phyloP scores from a whole-genome alignment of 2,329 filamentous ascomycete genomes.

The Helotiales sp. region DNA sequence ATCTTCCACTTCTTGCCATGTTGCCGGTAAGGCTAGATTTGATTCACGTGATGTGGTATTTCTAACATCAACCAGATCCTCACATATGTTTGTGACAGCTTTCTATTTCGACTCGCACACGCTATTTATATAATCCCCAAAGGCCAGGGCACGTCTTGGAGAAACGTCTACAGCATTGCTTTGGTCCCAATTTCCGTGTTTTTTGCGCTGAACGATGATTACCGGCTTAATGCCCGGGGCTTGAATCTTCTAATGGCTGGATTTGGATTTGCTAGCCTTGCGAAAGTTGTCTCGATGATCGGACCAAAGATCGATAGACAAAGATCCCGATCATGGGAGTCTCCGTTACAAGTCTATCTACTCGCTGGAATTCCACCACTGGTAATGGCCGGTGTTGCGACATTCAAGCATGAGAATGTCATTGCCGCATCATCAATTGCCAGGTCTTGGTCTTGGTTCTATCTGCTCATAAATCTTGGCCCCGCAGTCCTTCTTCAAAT shows the following conservation, averaged over 20 bases:
- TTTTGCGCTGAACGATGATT: conserved; percentile 24
- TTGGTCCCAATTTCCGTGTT: conserved; percentile 16
- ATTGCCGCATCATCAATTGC: conserved; percentile 18
- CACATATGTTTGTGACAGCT: conserved; percentile 31
- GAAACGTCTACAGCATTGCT: conserved; percentile 18
- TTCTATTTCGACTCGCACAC: conserved; percentile 26
- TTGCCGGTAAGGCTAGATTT: conserved; percentile 23
- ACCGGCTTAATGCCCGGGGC: conserved; percentile 23
- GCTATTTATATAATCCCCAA: conserved; percentile 14
- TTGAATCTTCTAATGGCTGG: conserved; percentile 20
- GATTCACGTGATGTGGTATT: background rate
- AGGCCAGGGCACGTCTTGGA: conserved; percentile 14
- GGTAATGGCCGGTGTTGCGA: conserved; percentile 23
- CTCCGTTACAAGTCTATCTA: conserved; percentile 24
- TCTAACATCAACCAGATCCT: conserved; percentile 26
- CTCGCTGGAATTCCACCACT: conserved; percentile 27
- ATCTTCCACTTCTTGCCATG: conserved; percentile 30
- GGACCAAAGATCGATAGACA: conserved; percentile 21
- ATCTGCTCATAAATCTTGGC: conserved; percentile 18
- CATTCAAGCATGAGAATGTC: conserved; percentile 26
- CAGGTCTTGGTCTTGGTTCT: conserved; percentile 21
- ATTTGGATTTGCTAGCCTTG: conserved; percentile 25
- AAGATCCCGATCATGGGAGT: conserved; percentile 19
- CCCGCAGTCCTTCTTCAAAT: conserved; percentile 27
- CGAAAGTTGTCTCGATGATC: conserved; percentile 24